Conservation (phyloP, 1,284 basidiomycete species). For the Tylopilus sp. region DNA sequence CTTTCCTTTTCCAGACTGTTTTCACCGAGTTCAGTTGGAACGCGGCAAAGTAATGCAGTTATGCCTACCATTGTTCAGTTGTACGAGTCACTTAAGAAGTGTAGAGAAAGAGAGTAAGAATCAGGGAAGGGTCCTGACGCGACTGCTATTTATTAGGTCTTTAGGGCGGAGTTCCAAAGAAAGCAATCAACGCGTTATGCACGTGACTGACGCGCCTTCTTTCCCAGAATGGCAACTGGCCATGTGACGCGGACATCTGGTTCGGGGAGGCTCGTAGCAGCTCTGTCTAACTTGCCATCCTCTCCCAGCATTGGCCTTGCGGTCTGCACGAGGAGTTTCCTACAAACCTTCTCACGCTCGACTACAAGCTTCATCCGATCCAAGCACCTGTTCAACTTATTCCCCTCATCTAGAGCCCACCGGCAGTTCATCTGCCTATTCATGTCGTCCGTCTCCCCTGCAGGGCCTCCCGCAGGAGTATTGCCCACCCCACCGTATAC, state of each 20-base stretch:
- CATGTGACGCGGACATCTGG: slow-evolving; percentile 18
- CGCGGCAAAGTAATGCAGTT: rapidly evolving
- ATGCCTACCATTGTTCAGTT: slow-evolving; percentile 25
- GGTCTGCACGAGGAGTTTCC: slow-evolving; percentile 31
- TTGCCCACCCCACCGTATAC: slow-evolving; percentile 23
- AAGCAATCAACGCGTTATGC: slow-evolving; percentile 32
- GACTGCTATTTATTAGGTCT: slow-evolving; percentile 31
- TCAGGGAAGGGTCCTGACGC: slow-evolving; percentile 14
- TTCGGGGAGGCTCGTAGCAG: slow-evolving; percentile 10
- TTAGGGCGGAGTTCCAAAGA: slow-evolving; percentile 34
- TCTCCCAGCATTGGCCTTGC: slow-evolving; percentile 26
- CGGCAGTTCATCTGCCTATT: slow-evolving; percentile 28
- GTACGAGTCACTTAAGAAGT: background rate
- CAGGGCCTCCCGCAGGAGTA: slow-evolving; percentile 34
- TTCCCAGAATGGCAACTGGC: slow-evolving; percentile 17
- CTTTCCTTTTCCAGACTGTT: slow-evolving; percentile 55
- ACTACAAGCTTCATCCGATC: slow-evolving; percentile 17
- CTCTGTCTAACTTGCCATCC: slow-evolving; percentile 9
- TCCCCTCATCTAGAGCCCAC: slow-evolving; percentile 6
- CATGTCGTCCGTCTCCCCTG: slow-evolving; percentile 29
- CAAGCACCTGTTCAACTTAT: slow-evolving; percentile 12
- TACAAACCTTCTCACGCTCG: slow-evolving; percentile 21
- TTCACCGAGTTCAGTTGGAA: slow-evolving; percentile 3
- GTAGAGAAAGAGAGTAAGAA: slow-evolving; percentile 9
- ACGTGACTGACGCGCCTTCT: slow-evolving; percentile 33